Conservation (phyloP, 345 rosid species). For the Eucalyptus erythrocorys region DNA sequence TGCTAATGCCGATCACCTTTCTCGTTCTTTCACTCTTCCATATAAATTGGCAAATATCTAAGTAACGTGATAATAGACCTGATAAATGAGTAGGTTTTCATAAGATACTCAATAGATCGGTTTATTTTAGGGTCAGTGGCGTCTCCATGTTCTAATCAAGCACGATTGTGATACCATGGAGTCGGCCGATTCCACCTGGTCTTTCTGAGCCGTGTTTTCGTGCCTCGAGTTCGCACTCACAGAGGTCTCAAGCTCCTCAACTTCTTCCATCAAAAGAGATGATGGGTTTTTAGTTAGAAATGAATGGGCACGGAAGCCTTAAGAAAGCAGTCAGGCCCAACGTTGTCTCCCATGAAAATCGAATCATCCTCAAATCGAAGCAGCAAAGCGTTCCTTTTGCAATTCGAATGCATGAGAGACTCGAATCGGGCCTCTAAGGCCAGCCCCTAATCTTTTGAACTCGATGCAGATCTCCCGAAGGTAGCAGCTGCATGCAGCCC, state of each 20-base stretch:
- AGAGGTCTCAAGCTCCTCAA: not conserved
- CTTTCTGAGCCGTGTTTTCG: not conserved
- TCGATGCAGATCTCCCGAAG: not conserved
- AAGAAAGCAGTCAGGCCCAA: not conserved
- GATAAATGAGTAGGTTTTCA: rapidly evolving
- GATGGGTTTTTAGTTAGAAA: not conserved
- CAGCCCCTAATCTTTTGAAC: not conserved
- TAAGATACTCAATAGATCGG: rapidly evolving
- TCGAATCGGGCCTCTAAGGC: not conserved
- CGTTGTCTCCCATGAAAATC: not conserved
- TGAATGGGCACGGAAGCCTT: not conserved
- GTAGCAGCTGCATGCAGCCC: not conserved
- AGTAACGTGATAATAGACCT: rapidly evolving
- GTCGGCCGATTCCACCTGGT: not conserved
- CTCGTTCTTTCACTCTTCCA: rapidly evolving
- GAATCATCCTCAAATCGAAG: not conserved
- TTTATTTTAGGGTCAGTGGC: not conserved
- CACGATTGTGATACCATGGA: not conserved
- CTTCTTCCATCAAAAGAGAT: not conserved
- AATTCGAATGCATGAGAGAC: not conserved
- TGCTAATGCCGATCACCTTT: rapidly evolving
- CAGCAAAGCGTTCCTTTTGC: not conserved
- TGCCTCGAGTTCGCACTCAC: not conserved
- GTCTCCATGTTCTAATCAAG: not conserved
- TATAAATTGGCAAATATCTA: rapidly evolving